Conservation (phyloP, 163 green algal species). For the Scenedesmus sp. region DNA sequence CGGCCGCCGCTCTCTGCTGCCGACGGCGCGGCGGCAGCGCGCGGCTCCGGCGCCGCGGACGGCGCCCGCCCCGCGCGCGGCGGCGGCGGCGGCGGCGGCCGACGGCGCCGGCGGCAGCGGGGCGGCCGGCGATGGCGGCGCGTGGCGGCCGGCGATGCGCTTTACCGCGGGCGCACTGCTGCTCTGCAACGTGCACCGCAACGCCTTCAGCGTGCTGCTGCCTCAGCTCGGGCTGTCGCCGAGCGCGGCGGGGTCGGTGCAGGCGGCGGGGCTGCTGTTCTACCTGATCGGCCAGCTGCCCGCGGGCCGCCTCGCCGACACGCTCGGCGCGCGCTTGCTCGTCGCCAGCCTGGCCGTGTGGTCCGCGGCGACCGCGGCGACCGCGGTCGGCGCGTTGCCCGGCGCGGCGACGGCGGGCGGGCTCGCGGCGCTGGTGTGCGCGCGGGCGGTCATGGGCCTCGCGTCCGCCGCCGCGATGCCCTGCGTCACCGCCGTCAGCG, state of each 20-base stretch:
- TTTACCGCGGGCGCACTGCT: constrained; percentile 44
- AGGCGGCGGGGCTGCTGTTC: constrained; percentile 63
- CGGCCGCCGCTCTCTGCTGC: too few relatives aligned
- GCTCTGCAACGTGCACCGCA: constrained; percentile 59
- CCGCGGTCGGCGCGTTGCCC: constrained; percentile 37
- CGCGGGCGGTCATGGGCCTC: constrained; percentile 63
- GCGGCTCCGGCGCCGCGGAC: too few relatives aligned
- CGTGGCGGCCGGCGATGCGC: constrained; percentile 18
- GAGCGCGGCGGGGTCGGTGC: neutral
- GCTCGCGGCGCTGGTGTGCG: constrained; percentile 51
- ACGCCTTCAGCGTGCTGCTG: constrained; percentile 52
- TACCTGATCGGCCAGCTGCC: constrained; percentile 81
- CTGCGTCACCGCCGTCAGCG: constrained; percentile 59
- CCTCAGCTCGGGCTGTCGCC: constrained; percentile 24
- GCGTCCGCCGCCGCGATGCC: constrained; percentile 71
- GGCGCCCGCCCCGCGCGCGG: too few relatives aligned
- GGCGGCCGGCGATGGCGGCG: too few relatives aligned
- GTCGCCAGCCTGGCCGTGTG: constrained; percentile 64
- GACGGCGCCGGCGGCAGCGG: too few relatives aligned
- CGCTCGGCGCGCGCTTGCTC: constrained; percentile 60
- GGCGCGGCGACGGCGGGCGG: constrained; percentile 19
- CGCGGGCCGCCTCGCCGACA: constrained; percentile 64
- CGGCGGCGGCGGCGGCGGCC: too few relatives aligned
- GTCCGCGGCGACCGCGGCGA: constrained; percentile 58
- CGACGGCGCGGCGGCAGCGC: too few relatives aligned